A percentile compares a stretch with the other conserved stretches of the same genome.
Evolutionary conservation across 2,329 filamentous ascomycete genomes (phyloP).

Genomic region (Colletotrichum sp.): DNA sequence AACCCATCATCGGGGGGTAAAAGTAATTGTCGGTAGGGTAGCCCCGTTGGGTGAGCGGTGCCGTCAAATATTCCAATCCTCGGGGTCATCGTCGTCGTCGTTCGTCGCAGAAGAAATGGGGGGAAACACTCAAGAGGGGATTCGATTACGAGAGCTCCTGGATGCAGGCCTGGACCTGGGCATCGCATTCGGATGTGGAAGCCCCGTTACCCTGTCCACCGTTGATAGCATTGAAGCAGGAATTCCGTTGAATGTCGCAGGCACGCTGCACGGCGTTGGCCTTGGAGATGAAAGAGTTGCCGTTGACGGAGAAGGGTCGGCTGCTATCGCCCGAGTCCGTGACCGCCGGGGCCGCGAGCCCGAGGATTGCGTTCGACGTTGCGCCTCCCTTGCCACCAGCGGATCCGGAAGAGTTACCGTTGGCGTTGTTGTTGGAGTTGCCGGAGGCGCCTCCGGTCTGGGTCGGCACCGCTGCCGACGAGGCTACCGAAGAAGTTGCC

Average conservation of each 20-base stretch:
- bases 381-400: constrained; percentile 30
- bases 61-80: neutral
- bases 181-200: constrained; percentile 56
- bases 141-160: constrained; percentile 33
- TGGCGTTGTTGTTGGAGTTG: constrained; percentile 10
- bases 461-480: constrained; percentile 13
- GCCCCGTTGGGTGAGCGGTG: neutral
- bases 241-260: constrained; percentile 69
- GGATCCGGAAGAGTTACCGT: constrained; percentile 15
- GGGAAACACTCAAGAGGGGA: neutral
- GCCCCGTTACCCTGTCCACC: constrained; percentile 44
- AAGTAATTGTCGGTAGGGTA: neutral
- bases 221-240: constrained; percentile 63
- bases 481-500: constrained; percentile 7
- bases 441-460: neutral
- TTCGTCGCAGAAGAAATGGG: neutral
- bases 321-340: constrained; percentile 48
- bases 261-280: constrained; percentile 62
- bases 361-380: constrained; percentile 47
- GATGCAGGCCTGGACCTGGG: constrained; percentile 53
- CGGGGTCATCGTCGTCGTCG: neutral
- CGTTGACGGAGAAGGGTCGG: constrained; percentile 62
- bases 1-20: neutral
- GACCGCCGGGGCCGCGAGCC: constrained; percentile 56
- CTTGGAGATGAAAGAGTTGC: constrained; percentile 61